Base-by-base conservation (phyloP, 306 rosid species). In the Nissolia schottii region DNA sequence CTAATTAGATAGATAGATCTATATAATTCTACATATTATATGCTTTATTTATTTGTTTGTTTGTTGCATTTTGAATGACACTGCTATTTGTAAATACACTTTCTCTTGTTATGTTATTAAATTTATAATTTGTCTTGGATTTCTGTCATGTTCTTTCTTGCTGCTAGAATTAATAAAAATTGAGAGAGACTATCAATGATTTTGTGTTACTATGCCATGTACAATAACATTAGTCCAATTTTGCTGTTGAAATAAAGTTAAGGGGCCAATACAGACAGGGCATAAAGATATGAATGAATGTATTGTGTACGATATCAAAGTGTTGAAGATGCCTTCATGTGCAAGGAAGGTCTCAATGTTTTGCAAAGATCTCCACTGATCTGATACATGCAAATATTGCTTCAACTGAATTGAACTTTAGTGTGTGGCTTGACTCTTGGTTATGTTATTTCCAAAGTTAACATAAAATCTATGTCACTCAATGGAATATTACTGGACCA, bases 61-160 rank as follows among this genome's bases (percentile, higher is more conserved):
- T 58, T 73, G 29, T 60, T 70, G 64, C 62, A 45, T 66, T 78
- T 64, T 64, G 55, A 25, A 53, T 78, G 78, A 34, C 56, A 72
- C 12, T 80, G 54, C 29, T 68, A 67, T 31, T 51, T 86, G 91
- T 84, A 87, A 78, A 84, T 87, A 81, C 60, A 83, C 77, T 80
- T n/a, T 48, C 49, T 45, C 75, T 34, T 80, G 64, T 76, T 18
- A 11, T 72, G 51, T 70, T 48, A 49, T 70, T 69, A 61, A 32
- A 76, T 73, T 7, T 82, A 48, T 43, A n/a, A 55, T 64, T 67
- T 35, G n/a, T 62, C 49, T 29, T 41, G 3, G 3, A 20, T 75
- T 63, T 70, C 66, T 19, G 11, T 70, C 38, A 13, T 75, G 41
- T 13, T 66, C 15, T 12, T 13, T 66, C 15, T 12, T 48, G 54